Evolutionary conservation across 257 asterid genomes (phyloP), one percentile per base, ranked within the genome.

Genomic region (Echium plantagineum): DNA sequence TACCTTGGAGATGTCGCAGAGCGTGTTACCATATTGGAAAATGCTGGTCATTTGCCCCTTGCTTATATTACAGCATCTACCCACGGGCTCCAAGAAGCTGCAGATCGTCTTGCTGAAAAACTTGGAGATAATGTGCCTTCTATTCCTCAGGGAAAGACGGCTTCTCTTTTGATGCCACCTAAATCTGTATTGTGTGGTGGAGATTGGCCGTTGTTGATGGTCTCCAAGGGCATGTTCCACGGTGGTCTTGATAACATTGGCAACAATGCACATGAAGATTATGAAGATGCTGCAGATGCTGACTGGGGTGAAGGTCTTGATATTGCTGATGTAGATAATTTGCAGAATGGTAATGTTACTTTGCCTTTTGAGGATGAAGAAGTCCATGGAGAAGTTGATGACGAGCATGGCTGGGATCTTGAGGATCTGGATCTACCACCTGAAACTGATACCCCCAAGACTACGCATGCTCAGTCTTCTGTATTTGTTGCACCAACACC

Each of bases 341-440:
- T 77, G 60, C 78, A 80, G 69, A 76, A 82, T 15, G 90, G 84
- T 3, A 90, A 79, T 46, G 69, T 77, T 20, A 67, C 64, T 46
- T 30, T 62, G 64, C 84, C 62, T 17, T 66, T 70, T 57, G 85
- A 75, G 21, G 89, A 74, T 18, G 93, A 71, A 16, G 89, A 78
- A 30, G 75, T 62, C 56, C 83, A 63, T 47, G 83, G 81, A 15
- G 98, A 81, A 62, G 69, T 69, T 55, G 94, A 76, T 56, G 94
- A 78, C 54, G 94, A 86, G n/a, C 95, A 7, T 9, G 60, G 98
- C 56, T 91, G 98, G 98, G 97, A 84, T 71, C 86, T 88, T 6
- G 97, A 88, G 78, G 97, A 88, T 74, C 77, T 91, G 61, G 98
- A 91, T 71, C 83, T 91, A 64, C 98, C 95, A 15, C 76, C 88